Evolutionary conservation across 495 filamentous ascomycete genomes (phyloP).

Genomic region (Talaromyces proteolyticus): DNA sequence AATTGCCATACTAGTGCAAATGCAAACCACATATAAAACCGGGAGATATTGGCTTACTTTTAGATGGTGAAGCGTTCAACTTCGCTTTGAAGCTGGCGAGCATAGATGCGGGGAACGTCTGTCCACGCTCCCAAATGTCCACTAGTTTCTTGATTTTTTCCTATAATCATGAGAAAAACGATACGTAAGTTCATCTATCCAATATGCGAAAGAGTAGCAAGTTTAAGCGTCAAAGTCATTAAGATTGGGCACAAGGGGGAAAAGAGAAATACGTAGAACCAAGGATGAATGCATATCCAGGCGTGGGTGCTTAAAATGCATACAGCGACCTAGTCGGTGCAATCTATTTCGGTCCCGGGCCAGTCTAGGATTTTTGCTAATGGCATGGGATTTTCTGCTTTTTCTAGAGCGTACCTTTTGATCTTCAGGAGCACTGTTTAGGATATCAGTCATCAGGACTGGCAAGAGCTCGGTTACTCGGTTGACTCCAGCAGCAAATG

Average conservation of each 20-base stretch:
- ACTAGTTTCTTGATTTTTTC: constrained; percentile 94
- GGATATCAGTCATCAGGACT: constrained; percentile 90
- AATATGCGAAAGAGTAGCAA: constrained; percentile 11
- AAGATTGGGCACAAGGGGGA: not conserved
- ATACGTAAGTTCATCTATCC: constrained; percentile 46
- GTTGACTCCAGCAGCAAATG: constrained; percentile 90
- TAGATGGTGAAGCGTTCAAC: constrained; percentile 54
- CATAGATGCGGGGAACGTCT: constrained; percentile 81
- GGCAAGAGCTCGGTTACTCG: constrained; percentile 93
- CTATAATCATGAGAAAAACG: constrained; percentile 49
- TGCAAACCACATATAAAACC: not conserved
- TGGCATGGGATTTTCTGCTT: constrained; percentile 11
- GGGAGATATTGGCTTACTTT: constrained; percentile 52
- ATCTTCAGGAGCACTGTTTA: constrained; percentile 80
- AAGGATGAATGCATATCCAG: not conserved
- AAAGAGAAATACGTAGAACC: not conserved
- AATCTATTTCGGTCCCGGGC: not conserved
- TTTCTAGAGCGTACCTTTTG: constrained; percentile 88
- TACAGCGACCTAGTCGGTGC: not conserved
- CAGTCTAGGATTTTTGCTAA: not conserved
- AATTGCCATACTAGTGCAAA: not conserved
- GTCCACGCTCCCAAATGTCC: constrained; percentile 96
- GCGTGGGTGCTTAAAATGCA: not conserved
- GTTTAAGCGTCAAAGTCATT: constrained; percentile 1
- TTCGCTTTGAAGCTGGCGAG: constrained; percentile 83